Base-by-base conservation (phyloP, 148 eudicot genomes). In the Chenopodium album region DNA sequence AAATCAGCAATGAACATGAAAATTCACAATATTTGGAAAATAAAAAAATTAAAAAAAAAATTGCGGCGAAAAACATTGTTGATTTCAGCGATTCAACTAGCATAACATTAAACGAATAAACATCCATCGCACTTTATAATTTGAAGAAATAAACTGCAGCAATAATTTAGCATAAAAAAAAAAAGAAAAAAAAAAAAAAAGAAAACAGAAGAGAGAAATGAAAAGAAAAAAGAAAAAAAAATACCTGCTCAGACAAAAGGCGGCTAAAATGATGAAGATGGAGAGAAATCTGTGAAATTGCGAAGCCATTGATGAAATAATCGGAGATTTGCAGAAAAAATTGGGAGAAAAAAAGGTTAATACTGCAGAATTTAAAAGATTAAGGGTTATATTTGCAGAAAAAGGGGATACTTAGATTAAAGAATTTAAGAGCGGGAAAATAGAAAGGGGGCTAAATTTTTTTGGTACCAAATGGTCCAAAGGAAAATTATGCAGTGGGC, bases 231-330 rank as follows among this genome's bases (percentile, higher is more conserved):
- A 28, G 28, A 28, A 28, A 52, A 10, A 8, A 52, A 3, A 79
- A 19, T 76, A 84, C 86, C 86, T 84, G 84, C 10, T 47, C 5
- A 23, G 26, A 37, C 19, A 75, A 71, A 84, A 11, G 47, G 78
- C 73, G 46, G 73, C 79, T 14, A 54, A 16, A 47, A 79, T 20
- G 22, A 76, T 1, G 63, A 84, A 60, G 37, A 76, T 48, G 52
- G 71, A 17, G 75, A 80, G 80, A 80, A 28, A 71, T 63, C 76
- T 37, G 78, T 14, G 81, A 16, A 13, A 34, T 28, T 37, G 32
- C 3, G 72, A 80, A 37, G 83, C 81, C 86, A 84, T 84, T 19
- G 48, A 54, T 46, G 76, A 20, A 41, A 22, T 37, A 28, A 14
- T 54, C 71, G 14, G 66, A 70, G n/a, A 23, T 4, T 47, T 9